Evolutionary conservation across 192 early-diverging fungal genomes (phyloP).

Genomic region (Coemansia erecta): DNA sequence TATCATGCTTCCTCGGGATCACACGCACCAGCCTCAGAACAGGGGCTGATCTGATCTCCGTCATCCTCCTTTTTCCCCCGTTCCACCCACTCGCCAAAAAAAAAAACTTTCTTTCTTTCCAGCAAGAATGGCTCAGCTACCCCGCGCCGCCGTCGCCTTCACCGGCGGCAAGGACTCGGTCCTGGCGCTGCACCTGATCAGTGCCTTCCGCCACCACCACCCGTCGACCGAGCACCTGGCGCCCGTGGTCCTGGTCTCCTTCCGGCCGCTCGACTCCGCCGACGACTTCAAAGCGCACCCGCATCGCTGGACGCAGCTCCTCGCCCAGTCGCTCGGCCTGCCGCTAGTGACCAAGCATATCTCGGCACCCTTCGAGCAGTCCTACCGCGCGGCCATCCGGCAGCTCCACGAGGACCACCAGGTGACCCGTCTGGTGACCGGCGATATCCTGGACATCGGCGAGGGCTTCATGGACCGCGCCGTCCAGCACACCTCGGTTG

Average conservation of each 20-base stretch:
- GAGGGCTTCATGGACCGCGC: conserved; percentile 62
- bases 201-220: conserved; percentile 14
- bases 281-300: conserved; percentile 59
- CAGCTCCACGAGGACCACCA: conserved; percentile 41
- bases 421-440: conserved; percentile 57
- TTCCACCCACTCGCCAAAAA: too few relatives aligned
- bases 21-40: too few relatives aligned
- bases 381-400: conserved; percentile 50
- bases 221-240: background rate
- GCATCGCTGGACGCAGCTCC: conserved; percentile 42
- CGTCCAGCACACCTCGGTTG: conserved; percentile 44
- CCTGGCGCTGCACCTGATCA: conserved; percentile 47
- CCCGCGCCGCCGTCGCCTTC: conserved; percentile 54
- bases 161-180: conserved; percentile 66
- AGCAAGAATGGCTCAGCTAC: too few relatives aligned
- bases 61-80: too few relatives aligned
- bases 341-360: conserved; percentile 42
- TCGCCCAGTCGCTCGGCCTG: conserved; percentile 53
- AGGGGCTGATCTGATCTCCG: too few relatives aligned
- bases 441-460: conserved; percentile 63
- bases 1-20: too few relatives aligned
- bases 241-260: conserved; percentile 47
- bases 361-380: conserved; percentile 50
- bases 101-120: too few relatives aligned
- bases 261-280: conserved; percentile 51